Base-by-base conservation (phyloP, 139 green algal genomes). In the Ettlia oleoabundans region DNA sequence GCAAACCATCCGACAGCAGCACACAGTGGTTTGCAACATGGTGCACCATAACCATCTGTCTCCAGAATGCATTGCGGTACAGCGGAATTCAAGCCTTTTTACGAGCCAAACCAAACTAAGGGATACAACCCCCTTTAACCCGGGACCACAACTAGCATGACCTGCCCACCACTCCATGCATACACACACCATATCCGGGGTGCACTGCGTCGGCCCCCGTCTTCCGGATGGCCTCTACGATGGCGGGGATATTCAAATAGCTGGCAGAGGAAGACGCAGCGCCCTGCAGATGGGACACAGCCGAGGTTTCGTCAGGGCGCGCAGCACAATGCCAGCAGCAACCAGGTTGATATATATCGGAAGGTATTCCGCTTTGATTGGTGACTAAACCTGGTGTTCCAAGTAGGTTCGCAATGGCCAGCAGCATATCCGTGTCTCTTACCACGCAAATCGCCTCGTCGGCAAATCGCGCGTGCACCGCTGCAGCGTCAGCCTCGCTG, bases 151-250 rank as follows among this genome's bases (percentile, higher is more conserved):
- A 5, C 41, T 26, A 24, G 1, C 1, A 24, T 3, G 13, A 30
- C n/a, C 43, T 43, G 32, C 33, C 4, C n/a, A n/a, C 37, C 55
- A 63, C 30, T 3, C 32, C 32, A 30, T n/a, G n/a, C n/a, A n/a
- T n/a, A n/a, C n/a, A 30, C 73, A 24, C 73, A 80, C 73, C 73
- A 83, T 97, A 97, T 40, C 94, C 93, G 21, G 92, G 94, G 76
- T 97, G 94, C 26, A 98, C 86, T 24, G 94, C 90, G 26, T 88
- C 77, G 15, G 91, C 92, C 13, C 93, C 91, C 21, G 89, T 87
- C 18, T 52, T 64, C 28, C 65, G 32, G 9, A 93, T 87, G 2
- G 91, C 93, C 3, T 89, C 84, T 52, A 98, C 62, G 28, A 98
- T 90, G 32, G 55, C 70, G 63, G 92, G 86, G 30, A 88, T 87